A percentile compares a stretch with the other conserved stretches of the same genome.
Evolutionary conservation across 2,329 filamentous ascomycete species (phyloP).

Genomic region (Xylariaceae sp.): DNA sequence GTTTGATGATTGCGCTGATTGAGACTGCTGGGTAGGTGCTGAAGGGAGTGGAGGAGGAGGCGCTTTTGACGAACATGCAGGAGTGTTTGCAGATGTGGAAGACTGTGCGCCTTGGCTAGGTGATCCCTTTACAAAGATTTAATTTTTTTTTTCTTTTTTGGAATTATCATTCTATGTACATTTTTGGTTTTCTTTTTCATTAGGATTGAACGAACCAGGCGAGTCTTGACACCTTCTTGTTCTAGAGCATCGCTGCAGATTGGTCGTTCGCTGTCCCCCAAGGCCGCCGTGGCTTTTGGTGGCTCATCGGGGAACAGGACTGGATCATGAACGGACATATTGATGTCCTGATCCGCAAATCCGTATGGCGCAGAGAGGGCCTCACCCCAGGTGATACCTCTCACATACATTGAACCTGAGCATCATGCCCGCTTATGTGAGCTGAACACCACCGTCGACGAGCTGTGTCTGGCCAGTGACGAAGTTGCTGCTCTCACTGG

Average conservation of each 20-base stretch:
- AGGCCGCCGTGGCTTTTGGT: not conserved
- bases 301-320: not conserved
- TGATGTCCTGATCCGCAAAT: not conserved
- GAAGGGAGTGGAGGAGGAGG: constrained; percentile 35
- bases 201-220: too few relatives aligned
- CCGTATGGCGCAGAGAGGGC: not conserved
- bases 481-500: constrained; percentile 55
- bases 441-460: constrained; percentile 52
- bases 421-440: constrained; percentile 2
- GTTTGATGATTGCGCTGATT: constrained; percentile 44
- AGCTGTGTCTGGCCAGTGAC: constrained; percentile 62
- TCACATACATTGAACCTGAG: not conserved
- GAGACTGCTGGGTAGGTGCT: constrained; percentile 40
- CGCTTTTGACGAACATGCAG: constrained; percentile 47
- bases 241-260: too few relatives aligned
- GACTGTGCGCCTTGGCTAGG: constrained; percentile 45
- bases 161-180: not conserved
- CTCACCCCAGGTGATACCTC: not conserved
- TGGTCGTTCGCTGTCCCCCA: too few relatives aligned
- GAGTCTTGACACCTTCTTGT: too few relatives aligned
- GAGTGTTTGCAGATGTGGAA: constrained; percentile 52
- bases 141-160: not conserved
- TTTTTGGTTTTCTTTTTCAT: not conserved
- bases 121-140: not conserved
- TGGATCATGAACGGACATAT: not conserved